Conservation (phyloP, 192 early-diverging fungal species). For the Coemansia erecta region DNA sequence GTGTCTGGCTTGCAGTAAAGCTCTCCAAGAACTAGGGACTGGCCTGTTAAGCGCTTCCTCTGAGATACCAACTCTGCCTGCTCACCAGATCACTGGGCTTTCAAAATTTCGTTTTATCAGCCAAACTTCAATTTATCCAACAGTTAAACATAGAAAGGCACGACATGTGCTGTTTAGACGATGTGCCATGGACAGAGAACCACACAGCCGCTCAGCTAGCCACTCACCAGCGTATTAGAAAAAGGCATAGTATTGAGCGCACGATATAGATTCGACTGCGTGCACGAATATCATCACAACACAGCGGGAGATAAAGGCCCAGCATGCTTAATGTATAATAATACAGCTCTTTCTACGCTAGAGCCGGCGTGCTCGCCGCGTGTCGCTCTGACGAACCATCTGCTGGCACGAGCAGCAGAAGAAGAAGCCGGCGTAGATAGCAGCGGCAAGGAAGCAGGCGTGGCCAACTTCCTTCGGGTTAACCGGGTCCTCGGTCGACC, state of each 20-base stretch:
- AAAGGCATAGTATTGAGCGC: no score
- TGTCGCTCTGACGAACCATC: conserved; percentile 31
- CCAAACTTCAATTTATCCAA: neutral
- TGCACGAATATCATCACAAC: no score
- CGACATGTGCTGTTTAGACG: no score
- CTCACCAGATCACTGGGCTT: neutral
- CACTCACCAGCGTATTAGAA: no score
- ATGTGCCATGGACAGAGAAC: no score
- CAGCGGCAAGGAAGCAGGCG: conserved; percentile 51
- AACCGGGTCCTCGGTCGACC: conserved; percentile 51
- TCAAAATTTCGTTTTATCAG: neutral
- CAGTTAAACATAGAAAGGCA: no score
- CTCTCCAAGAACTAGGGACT: conserved; percentile 55
- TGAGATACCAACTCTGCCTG: no score
- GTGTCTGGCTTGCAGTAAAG: conserved; percentile 50
- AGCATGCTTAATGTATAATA: neutral
- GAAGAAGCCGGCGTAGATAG: conserved; percentile 48
- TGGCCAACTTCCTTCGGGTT: conserved; percentile 53
- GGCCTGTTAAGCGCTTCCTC: no score
- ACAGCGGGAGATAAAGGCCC: no score
- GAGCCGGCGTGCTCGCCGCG: conserved; percentile 44
- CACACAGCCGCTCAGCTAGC: no score
- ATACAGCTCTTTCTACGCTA: neutral
- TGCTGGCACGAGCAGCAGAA: conserved; percentile 55
- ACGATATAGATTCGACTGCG: no score